A percentile compares a stretch with the other conserved stretches of the same genome.
Conservation (phyloP, 306 rosid species). For the Quercus ilex region DNA sequence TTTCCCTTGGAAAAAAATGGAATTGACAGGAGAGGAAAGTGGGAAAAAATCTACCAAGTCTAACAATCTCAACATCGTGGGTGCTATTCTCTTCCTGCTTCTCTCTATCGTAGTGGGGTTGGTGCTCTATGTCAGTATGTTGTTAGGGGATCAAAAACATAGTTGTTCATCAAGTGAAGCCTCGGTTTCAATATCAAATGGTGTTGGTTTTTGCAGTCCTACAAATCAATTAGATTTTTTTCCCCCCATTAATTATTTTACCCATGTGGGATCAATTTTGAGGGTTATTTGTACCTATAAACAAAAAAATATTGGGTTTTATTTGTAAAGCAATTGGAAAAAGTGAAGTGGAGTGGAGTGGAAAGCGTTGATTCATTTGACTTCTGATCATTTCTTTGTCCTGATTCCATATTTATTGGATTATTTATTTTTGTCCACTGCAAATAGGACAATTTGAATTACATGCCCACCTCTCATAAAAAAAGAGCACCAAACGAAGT, state of each 20-base stretch:
- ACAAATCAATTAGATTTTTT: neutral
- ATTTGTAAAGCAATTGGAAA: neutral
- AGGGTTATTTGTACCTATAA: neutral
- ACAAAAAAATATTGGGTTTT: neutral
- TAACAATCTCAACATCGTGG: conserved; percentile 33
- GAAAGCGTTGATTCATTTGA: neutral
- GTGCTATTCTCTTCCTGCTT: conserved; percentile 49
- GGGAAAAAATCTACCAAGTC: conserved; percentile 23
- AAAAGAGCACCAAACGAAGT: no score
- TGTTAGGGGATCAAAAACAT: conserved; percentile 17
- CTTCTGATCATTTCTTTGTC: no score
- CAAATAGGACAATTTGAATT: no score
- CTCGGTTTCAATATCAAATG: neutral
- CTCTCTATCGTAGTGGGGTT: conserved; percentile 53
- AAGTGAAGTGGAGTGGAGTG: neutral
- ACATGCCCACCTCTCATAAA: no score
- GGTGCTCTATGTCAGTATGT: conserved; percentile 36
- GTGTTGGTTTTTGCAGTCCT: neutral
- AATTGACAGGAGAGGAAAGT: conserved; percentile 19
- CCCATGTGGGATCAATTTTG: neutral
- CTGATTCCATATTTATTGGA: neutral
- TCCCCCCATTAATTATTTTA: neutral
- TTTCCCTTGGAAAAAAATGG: conserved; percentile 35
- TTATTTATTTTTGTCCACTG: no score
- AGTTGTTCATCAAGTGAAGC: neutral